phyloP scores from a whole-genome alignment of 768 basidiomycete genomes.

The Lactarius akahatsu region DNA sequence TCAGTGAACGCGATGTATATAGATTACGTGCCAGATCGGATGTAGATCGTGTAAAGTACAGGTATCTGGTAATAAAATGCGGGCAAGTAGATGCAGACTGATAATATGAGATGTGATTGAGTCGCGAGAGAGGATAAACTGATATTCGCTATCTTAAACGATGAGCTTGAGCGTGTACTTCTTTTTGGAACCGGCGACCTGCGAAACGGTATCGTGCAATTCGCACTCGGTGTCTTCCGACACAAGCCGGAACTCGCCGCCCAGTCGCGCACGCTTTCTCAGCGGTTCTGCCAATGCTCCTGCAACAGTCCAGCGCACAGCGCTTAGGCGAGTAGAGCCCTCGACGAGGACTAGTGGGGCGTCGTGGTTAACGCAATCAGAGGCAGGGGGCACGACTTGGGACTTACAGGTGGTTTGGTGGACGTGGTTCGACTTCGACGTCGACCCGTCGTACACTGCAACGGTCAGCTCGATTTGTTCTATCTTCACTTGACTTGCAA shows the following conservation, averaged over 20 bases:
- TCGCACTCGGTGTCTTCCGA: not conserved
- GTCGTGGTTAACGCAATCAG: not conserved
- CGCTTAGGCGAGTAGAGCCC: constrained; percentile 12
- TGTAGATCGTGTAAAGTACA: not conserved
- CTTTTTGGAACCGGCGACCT: not conserved
- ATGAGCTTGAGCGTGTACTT: constrained; percentile 7
- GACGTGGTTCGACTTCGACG: no score
- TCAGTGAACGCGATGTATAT: not conserved
- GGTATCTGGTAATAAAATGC: not conserved
- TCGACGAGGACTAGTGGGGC: constrained; percentile 5
- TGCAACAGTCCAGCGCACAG: constrained; percentile 20
- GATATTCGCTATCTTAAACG: not conserved
- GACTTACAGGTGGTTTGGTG: constrained; percentile 3
- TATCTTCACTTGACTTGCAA: not conserved
- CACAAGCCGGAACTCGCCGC: constrained; percentile 4
- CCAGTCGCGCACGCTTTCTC: not conserved
- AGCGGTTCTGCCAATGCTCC: not conserved
- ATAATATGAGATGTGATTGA: not conserved
- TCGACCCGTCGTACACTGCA: not conserved
- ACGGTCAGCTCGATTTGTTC: constrained; percentile 11
- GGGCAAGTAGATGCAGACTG: not conserved
- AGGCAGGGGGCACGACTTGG: not conserved
- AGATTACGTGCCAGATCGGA: not conserved
- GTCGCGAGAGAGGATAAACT: not conserved
- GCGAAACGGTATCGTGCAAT: constrained; percentile 4